Conservation (phyloP, 352 stramenopile genomes). For the Phytophthora pisi region DNA sequence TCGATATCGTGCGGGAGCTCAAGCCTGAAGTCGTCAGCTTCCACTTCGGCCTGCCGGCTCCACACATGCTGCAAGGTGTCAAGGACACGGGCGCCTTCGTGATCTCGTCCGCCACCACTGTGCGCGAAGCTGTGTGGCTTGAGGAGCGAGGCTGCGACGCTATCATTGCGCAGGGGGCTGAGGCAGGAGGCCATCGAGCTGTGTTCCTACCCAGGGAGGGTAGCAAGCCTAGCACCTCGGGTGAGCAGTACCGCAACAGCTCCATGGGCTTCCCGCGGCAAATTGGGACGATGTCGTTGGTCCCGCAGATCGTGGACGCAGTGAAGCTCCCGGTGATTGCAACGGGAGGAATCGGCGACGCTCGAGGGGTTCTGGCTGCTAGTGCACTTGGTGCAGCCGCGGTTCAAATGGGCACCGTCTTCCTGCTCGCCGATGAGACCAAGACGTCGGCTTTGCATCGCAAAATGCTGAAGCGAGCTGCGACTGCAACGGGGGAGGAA, state of each 20-base stretch:
- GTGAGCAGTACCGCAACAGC: constrained; percentile 26
- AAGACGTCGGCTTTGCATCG: constrained; percentile 41
- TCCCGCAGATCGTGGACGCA: constrained; percentile 52
- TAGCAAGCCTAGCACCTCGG: not conserved
- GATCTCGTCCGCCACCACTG: constrained; percentile 51
- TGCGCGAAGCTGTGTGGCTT: constrained; percentile 39
- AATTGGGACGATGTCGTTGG: constrained; percentile 51
- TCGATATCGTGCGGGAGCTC: constrained; percentile 52
- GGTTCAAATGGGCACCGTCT: constrained; percentile 70
- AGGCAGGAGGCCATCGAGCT: constrained; percentile 62
- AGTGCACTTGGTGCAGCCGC: constrained; percentile 51
- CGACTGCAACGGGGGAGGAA: constrained; percentile 23
- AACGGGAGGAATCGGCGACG: constrained; percentile 61
- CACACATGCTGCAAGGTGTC: constrained; percentile 34
- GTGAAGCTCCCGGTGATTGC: constrained; percentile 57
- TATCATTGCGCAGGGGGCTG: constrained; percentile 60
- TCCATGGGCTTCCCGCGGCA: constrained; percentile 34
- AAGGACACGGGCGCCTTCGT: constrained; percentile 49
- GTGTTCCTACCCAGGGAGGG: constrained; percentile 47
- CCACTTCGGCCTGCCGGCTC: constrained; percentile 59
- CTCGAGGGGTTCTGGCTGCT: constrained; percentile 43
- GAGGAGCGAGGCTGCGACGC: constrained; percentile 46
- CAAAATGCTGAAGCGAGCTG: constrained; percentile 40
- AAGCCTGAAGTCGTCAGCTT: constrained; percentile 69
- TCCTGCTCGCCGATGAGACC: constrained; percentile 56